phyloP scores from a whole-genome alignment of 1,284 basidiomycete species.

The Moniliella sp. region DNA sequence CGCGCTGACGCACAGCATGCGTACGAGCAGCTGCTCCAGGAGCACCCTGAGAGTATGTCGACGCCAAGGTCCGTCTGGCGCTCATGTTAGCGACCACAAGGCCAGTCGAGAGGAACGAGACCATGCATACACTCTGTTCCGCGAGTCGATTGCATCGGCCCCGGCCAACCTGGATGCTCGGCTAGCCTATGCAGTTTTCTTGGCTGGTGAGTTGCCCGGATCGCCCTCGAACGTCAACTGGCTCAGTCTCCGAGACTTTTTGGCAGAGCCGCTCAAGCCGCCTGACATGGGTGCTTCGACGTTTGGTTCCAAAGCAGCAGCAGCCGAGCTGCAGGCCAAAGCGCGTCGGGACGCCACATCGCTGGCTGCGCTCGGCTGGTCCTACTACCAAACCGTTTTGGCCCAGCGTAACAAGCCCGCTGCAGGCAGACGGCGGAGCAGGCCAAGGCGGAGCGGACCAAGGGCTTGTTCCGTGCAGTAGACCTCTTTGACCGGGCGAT shows the following conservation, averaged over 20 bases:
- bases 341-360: constrained; percentile 22
- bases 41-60: constrained; percentile 28
- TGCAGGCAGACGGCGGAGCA: constrained; percentile 9
- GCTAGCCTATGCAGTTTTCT: constrained; percentile 25
- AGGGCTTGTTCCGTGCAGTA: constrained; percentile 23
- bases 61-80: constrained; percentile 28
- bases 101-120: constrained; percentile 6
- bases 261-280: constrained; percentile 22
- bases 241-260: constrained; percentile 24
- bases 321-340: constrained; percentile 13
- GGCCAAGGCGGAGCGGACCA: constrained; percentile 18
- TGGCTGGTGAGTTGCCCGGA: constrained; percentile 23
- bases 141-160: constrained; percentile 23
- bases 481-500: constrained; percentile 31
- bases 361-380: constrained; percentile 24
- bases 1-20: constrained; percentile 17
- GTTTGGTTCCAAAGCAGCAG: constrained; percentile 15
- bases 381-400: constrained; percentile 29
- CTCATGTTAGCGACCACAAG: constrained; percentile 23
- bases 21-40: constrained; percentile 18
- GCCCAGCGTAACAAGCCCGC: constrained; percentile 25
- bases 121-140: constrained; percentile 11
- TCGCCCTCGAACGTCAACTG: constrained; percentile 19
- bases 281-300: constrained; percentile 7
- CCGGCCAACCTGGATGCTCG: constrained; percentile 25